Base-by-base conservation (phyloP, 1,139 yeast species). In the Saccharomyces hybrid region DNA sequence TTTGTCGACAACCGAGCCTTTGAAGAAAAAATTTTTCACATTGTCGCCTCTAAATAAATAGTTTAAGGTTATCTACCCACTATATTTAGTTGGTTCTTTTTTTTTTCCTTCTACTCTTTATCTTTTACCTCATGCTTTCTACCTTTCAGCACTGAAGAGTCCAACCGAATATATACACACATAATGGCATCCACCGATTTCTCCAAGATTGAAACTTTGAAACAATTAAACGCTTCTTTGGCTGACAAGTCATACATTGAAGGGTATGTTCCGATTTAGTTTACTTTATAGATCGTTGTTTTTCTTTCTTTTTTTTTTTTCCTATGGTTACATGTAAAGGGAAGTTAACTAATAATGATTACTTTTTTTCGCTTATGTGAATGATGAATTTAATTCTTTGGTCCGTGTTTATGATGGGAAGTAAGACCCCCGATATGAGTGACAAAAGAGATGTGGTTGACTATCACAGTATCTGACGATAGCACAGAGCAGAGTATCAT, bases 351-450 rank as follows among this genome's bases (percentile, higher is more conserved):
- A 25, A 16, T 14, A 52, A 44, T 38, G 25, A 29, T 20, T 49
- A 13, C 32, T 27, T 46, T 32, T n/a, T 28, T 25, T 42, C 16
- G 47, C 20, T 25, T 50, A 29, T 34, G 32, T 14, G 60, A 58
- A 80, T 83, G 90, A 85, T 85, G 91, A 85, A 77, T 78, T 73
- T 71, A 51, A 81, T 84, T 66, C 70, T 66, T 66, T 86, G 95
- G 95, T 87, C 95, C 95, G 91, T 87, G 95, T 87, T 87, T 85
- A 84, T 82, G 95, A 87, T 86, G 89, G 83, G 91, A 88, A 76
- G 75, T 84, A 85, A 85, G 90, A 84, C 91, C 95, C 93, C 83
- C 88, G 85, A 85, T 73, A 82, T 86, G 95, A 86, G 90, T 85
- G 74, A 71, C 65, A 63, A 56, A 59, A 53, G 55, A 59, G 59